Evolutionary conservation across 2,329 filamentous ascomycete genomes (phyloP), one percentile per base, ranked within the genome.

Genomic region (Microcyclosporella mali): DNA sequence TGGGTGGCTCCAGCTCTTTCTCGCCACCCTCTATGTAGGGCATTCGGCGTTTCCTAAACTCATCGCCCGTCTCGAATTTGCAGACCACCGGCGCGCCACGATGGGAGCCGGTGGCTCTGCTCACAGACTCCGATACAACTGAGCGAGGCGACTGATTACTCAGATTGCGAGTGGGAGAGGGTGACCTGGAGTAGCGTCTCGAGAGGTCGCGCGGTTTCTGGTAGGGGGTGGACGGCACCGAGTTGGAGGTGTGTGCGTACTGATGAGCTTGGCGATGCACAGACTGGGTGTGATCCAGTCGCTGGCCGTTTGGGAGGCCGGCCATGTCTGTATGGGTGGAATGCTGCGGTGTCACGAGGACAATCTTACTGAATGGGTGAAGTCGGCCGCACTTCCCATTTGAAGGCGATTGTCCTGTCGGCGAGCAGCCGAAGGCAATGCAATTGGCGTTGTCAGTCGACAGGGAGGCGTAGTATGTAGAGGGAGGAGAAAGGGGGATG

Each of bases 221-320:
- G 60, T 90, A 86, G 7, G 90, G 92, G 2, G 90, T 97, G 1
- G 90, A 94, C 1, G 90, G 90, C 37, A 95, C 86, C 7, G 90
- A 97, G 62, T 77, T 94, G 17, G 90, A 94, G 61, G 94, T 79
- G 40, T 81, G 79, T 17, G 58, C 54, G 19, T 57, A 45, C 17
- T 59, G 41, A n/a, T n/a, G 21, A 25, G 36, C 44, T 10, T 46
- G 47, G n/a, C 52, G 53, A 33, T 59, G 52, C 41, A 57, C 52
- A 35, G 53, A 38, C 33, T 50, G 55, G 43, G 56, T 40, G 18
- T 47, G 49, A 38, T 53, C 52, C 35, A 53, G 48, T 36, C 50
- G 41, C 21, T 51, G 47, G 39, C 47, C 47, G 38, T 50, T 46
- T 29, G 50, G 47, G 16, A 50, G 45, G 38, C 47, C 50, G 17